phyloP scores from a whole-genome alignment of 108 stramenopile species.

The Fragilaria radians region DNA sequence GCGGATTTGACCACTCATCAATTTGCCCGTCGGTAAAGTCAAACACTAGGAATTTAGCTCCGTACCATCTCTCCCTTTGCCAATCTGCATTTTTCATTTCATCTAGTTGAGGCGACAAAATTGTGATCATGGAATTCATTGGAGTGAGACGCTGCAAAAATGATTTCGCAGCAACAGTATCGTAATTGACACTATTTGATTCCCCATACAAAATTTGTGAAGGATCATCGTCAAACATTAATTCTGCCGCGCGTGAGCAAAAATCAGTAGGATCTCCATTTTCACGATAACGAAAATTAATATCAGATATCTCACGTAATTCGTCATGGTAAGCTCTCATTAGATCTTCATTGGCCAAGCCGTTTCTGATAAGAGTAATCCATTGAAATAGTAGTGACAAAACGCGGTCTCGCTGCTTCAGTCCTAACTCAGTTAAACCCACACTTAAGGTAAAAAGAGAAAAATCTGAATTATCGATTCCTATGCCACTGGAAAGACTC shows the following conservation, averaged over 20 bases:
- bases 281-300: slow-evolving; percentile 70
- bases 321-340: slow-evolving; percentile 72
- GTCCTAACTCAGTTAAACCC: slow-evolving; percentile 76
- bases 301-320: slow-evolving; percentile 52
- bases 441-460: slow-evolving; percentile 57
- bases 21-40: slow-evolving; percentile 38
- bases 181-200: slow-evolving; percentile 40
- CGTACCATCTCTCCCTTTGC: slow-evolving; percentile 84
- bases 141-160: slow-evolving; percentile 74
- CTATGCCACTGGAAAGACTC: slow-evolving; percentile 72
- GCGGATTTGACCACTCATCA: slow-evolving; percentile 52
- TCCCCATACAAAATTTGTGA: slow-evolving; percentile 46
- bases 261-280: slow-evolving; percentile 79
- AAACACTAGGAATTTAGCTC: slow-evolving; percentile 66
- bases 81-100: slow-evolving; percentile 35
- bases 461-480: slow-evolving; percentile 66
- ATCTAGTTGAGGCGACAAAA: slow-evolving; percentile 48
- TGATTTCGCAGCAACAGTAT: slow-evolving; percentile 45
- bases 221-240: slow-evolving; percentile 60
- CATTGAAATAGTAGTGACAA: slow-evolving; percentile 73
- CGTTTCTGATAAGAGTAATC: slow-evolving; percentile 62
- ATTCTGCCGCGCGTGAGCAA: slow-evolving; percentile 65
- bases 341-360: slow-evolving; percentile 30
- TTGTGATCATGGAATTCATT: slow-evolving; percentile 58
- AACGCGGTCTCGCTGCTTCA: slow-evolving; percentile 58